Evolutionary conservation across 352 stramenopile species (phyloP), one percentile per base, ranked within the genome.

Genomic region (Globisporangium iwayamae): DNA sequence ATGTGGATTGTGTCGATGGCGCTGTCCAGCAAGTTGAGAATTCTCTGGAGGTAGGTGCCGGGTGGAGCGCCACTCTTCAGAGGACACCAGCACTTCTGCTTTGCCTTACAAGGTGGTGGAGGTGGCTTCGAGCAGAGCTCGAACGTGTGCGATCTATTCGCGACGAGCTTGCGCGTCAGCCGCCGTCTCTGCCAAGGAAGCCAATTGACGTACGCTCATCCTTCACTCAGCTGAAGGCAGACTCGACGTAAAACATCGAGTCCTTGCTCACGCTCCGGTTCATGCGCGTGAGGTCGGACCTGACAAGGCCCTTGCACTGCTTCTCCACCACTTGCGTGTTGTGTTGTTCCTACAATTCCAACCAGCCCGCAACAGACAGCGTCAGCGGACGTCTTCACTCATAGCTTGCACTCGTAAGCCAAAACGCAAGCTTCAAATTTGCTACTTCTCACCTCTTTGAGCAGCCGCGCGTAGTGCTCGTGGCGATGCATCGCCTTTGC

Each of bases 241-340:
- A 57, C 8, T 76, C 64, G 36, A 79, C 66, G 65, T 78, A 87
- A 59, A 89, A 87, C 76, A 89, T 87, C 14, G 77, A 89, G 56
- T 86, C 72, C 41, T 74, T 78, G 63, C 80, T 89, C 47, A 79
- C 73, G 46, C 73, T 79, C 32, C 63, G 70, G 10, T 79, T 74
- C 36, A 63, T 65, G 25, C 58, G 68, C 18, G 68, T 70, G 43
- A 59, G 57, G 14, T 72, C 59, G 1, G 65, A 79, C 0, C 60
- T 18, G 0, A 81, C n/a, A 14, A 84, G 68, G 1, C 69, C 75
- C 45, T 86, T 89, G 60, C 72, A 60, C 48, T 79, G 70, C 46
- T 74, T 68, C 51, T 83, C 70, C 0, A 63, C 61, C 36, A 75
- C 62, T 43, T 63, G 66, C 16, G 75, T 45, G n/a, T 71, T 46